A percentile compares a stretch with the other conserved stretches of the same genome.
Evolutionary conservation across 2,329 filamentous ascomycete genomes (phyloP).

Genomic region (Penicillium crustosum): DNA sequence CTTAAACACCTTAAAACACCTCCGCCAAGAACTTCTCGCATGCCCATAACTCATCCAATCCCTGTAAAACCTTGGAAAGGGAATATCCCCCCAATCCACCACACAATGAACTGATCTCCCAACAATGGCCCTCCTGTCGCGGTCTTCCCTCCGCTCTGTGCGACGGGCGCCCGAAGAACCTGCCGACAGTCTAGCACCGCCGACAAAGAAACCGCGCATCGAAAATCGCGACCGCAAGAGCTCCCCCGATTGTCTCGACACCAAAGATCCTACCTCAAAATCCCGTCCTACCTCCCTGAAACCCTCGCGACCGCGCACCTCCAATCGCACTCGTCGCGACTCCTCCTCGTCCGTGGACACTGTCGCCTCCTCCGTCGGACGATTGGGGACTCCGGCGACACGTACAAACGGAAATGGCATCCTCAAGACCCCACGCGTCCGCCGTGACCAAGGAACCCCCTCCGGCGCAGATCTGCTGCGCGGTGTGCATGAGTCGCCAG

Average conservation of each 20-base stretch:
- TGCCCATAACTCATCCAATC: conserved; percentile 1
- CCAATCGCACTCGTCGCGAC: conserved; percentile 14
- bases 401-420: conserved; percentile 17
- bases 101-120: conserved; percentile 21
- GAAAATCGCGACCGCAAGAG: conserved; percentile 28
- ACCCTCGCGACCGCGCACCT: conserved; percentile 18
- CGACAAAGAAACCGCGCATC: conserved; percentile 30
- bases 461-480: conserved; percentile 12
- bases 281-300: conserved; percentile 14
- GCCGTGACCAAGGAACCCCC: conserved; percentile 12
- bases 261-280: conserved; percentile 13
- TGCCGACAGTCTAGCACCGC: conserved; percentile 20
- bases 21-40: conserved; percentile 16
- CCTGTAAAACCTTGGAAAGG: conserved; percentile 1
- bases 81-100: conserved; percentile 5
- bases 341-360: conserved; percentile 20
- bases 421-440: conserved; percentile 11
- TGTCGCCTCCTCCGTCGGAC: conserved; percentile 12
- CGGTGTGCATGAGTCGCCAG: conserved; percentile 23
- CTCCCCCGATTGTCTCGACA: conserved; percentile 36
- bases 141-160: conserved; percentile 35
- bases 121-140: conserved; percentile 38
- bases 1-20: not conserved
- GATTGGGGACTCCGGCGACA: conserved; percentile 14
- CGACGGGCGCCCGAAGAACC: conserved; percentile 31